Percentiles rank a stretch among this genome's conserved stretches.
phyloP scores from a whole-genome alignment of 345 rosid species.

The Eucalyptus decipiens region DNA sequence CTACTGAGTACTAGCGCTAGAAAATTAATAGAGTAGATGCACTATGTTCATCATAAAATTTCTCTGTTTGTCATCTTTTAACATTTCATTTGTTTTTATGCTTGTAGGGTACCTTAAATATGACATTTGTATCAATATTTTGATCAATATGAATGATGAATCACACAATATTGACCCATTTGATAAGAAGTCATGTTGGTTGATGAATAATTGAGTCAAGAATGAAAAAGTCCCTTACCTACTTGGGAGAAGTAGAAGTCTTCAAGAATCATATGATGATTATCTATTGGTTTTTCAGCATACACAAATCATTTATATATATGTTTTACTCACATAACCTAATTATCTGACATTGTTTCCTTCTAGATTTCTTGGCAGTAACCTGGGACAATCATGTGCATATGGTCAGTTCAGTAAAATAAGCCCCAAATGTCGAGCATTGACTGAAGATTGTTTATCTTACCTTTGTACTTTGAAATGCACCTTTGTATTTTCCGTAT shows the following conservation, averaged over 20 bases:
- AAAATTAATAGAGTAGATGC: not conserved
- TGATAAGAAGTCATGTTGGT: not conserved
- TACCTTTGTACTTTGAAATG: slow-evolving; percentile 16
- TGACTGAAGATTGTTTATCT: slow-evolving; percentile 16
- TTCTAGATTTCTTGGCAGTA: not conserved
- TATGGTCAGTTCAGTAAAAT: not conserved
- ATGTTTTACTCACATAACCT: not conserved
- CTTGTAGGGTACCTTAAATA: not conserved
- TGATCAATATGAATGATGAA: not conserved
- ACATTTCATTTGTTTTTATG: not conserved
- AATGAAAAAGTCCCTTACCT: not conserved
- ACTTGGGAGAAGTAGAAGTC: not conserved
- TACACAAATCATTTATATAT: not conserved
- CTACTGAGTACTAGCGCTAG: not conserved
- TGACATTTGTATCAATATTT: not conserved
- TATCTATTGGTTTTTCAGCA: not conserved
- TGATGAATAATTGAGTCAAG: not conserved
- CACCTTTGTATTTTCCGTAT: not conserved
- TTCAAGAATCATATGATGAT: not conserved
- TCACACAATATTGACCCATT: not conserved
- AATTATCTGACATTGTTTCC: not conserved
- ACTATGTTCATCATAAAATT: not conserved
- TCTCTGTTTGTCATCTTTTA: not conserved
- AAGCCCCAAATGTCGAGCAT: not conserved
- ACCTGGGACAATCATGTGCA: not conserved